Percentiles rank a stretch among this genome's conserved stretches.
Conservation (phyloP, 495 filamentous ascomycete species). For the Aspergillus heteromorphus region DNA sequence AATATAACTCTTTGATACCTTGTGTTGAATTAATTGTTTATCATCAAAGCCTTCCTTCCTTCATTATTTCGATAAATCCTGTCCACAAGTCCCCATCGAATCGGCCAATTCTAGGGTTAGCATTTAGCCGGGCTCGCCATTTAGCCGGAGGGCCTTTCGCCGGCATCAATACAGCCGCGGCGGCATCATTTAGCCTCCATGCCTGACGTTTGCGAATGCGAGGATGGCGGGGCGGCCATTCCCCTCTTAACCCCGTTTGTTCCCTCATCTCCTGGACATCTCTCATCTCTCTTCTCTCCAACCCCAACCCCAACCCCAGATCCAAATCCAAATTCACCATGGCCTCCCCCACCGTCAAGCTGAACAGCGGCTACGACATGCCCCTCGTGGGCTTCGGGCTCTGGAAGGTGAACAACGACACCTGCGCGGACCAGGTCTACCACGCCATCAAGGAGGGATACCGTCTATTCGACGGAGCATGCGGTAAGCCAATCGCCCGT, state of each 20-base stretch:
- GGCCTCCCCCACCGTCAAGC: constrained; percentile 53
- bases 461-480: constrained; percentile 80
- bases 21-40: neutral
- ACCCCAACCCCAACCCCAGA: neutral
- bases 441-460: constrained; percentile 87
- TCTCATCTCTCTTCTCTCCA: neutral
- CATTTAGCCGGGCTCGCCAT: neutral
- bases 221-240: neutral
- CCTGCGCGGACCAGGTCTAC: constrained; percentile 75
- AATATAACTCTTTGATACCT: neutral
- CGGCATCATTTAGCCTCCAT: constrained; percentile 8
- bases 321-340: constrained; percentile 5
- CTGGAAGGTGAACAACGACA: constrained; percentile 82
- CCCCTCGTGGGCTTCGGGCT: constrained; percentile 77
- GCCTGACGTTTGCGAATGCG: neutral
- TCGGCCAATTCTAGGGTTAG: no score
- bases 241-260: constrained; percentile 1
- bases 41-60: no score
- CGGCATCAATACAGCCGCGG: neutral
- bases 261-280: neutral
- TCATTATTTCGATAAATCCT: no score
- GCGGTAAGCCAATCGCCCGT: constrained; percentile 51
- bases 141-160: neutral
- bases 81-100: no score
- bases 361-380: constrained; percentile 79